phyloP scores from a whole-genome alignment of 2,329 filamentous ascomycete genomes.

The Hypomyces rosellus region DNA sequence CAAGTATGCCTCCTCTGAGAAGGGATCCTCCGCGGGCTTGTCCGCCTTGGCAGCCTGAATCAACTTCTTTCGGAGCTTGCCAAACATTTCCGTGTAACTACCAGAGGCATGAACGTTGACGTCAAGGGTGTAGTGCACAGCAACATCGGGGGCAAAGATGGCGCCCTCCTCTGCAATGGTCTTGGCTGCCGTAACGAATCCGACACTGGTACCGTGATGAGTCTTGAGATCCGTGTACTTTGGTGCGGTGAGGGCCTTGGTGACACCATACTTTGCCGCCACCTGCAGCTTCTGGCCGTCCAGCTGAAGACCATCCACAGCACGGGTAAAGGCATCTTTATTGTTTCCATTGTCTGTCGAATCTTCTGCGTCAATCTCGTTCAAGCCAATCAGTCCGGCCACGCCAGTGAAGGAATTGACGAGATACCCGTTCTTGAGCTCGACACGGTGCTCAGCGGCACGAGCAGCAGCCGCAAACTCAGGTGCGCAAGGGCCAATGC shows the following conservation, averaged over 20 bases:
- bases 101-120: slow-evolving; percentile 31
- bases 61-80: slow-evolving; percentile 46
- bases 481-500: slow-evolving; percentile 45
- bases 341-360: slow-evolving; percentile 46
- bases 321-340: slow-evolving; percentile 47
- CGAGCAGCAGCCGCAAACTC: slow-evolving; percentile 37
- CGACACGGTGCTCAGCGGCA: slow-evolving; percentile 32
- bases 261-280: slow-evolving; percentile 51
- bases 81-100: slow-evolving; percentile 50
- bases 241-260: slow-evolving; percentile 52
- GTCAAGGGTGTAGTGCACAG: slow-evolving; percentile 54
- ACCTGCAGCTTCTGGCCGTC: slow-evolving; percentile 50
- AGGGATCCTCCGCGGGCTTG: slow-evolving; percentile 32
- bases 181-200: slow-evolving; percentile 46
- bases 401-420: slow-evolving; percentile 55
- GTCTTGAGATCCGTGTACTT: slow-evolving; percentile 35
- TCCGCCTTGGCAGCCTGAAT: slow-evolving; percentile 40
- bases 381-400: slow-evolving; percentile 54
- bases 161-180: slow-evolving; percentile 42
- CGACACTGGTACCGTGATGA: slow-evolving; percentile 52
- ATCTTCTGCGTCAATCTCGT: slow-evolving; percentile 54
- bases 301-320: slow-evolving; percentile 49
- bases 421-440: slow-evolving; percentile 54
- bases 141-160: slow-evolving; percentile 48
- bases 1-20: slow-evolving; percentile 45